These are phyloP conservation scores for Cutaneotrichosporon daszewskae DNA, from an alignment of 1,284 basidiomycete species.

Conservation along the genomic window DNA sequence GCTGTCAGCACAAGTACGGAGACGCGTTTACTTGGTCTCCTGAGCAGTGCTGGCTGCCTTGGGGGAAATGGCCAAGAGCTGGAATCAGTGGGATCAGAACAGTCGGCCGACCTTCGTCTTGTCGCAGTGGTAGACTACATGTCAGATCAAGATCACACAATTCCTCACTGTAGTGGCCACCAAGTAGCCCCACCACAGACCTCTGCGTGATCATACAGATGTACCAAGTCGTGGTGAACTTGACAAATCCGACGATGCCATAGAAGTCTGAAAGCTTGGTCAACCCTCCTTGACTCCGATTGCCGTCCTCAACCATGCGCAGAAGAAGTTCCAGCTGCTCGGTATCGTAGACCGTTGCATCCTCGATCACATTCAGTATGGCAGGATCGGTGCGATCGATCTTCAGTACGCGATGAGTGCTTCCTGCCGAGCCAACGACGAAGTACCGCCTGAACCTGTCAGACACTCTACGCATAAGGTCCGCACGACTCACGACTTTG, in stretches of 20 bases:
- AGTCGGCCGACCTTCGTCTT: constrained; percentile 63
- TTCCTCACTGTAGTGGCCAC: constrained; percentile 74
- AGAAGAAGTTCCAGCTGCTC: constrained; percentile 84
- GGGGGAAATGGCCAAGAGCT: constrained; percentile 42
- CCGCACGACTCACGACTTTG: constrained; percentile 53
- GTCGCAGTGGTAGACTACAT: constrained; percentile 83
- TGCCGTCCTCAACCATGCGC: constrained; percentile 92
- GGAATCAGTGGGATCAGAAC: background rate
- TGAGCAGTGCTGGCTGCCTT: constrained; percentile 67
- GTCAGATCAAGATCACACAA: background rate
- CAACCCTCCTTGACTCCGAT: constrained; percentile 78
- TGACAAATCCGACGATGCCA: constrained; percentile 64
- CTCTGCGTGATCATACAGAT: constrained; percentile 83
- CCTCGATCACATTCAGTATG: constrained; percentile 71
- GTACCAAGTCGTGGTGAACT: constrained; percentile 87
- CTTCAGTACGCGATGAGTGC: constrained; percentile 78
- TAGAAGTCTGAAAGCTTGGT: constrained; percentile 76
- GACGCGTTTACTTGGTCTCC: constrained; percentile 58
- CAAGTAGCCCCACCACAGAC: constrained; percentile 85
- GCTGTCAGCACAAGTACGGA: constrained; percentile 13
- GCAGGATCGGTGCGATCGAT: constrained; percentile 76
- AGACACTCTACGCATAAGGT: background rate
- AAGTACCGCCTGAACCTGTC: constrained; percentile 61
- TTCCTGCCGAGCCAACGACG: constrained; percentile 63
- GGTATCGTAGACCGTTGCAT: constrained; percentile 78